Percentiles rank a stretch among this genome's conserved stretches.
Evolutionary conservation across 176 grass and related monocot genomes (phyloP).

Genomic region (Alloteropsis semialata): DNA sequence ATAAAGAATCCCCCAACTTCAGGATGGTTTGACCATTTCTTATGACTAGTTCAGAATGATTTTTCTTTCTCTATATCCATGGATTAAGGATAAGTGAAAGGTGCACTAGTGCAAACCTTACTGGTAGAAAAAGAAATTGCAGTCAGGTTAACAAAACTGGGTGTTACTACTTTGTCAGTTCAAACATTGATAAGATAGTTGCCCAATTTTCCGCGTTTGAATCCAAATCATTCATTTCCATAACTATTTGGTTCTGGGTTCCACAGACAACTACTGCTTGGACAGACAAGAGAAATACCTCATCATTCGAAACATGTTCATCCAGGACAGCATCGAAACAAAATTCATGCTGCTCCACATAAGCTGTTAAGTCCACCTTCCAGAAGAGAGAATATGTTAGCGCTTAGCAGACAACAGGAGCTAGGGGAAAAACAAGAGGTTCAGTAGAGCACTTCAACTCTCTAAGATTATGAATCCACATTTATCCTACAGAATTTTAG

Average conservation of each 20-base stretch:
- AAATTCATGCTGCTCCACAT: constrained; percentile 94
- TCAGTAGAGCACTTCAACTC: not conserved
- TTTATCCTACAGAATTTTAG: constrained; percentile 7
- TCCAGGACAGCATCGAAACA: constrained; percentile 97
- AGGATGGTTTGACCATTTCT: not conserved
- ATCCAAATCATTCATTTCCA: not conserved
- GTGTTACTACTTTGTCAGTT: not conserved
- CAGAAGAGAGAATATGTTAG: constrained; percentile 42
- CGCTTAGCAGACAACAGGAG: constrained; percentile 34
- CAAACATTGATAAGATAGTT: not conserved
- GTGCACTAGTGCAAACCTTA: not conserved
- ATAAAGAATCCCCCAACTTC: not conserved
- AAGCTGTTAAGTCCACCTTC: constrained; percentile 98
- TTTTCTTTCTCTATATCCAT: not conserved
- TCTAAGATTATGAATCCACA: not conserved
- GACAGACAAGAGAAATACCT: constrained; percentile 51
- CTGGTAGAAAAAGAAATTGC: not conserved
- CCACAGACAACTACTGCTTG: not conserved
- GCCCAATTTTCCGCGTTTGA: not conserved
- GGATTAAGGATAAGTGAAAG: not conserved
- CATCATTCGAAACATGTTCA: constrained; percentile 90
- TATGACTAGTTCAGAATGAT: not conserved
- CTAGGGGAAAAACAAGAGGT: not conserved
- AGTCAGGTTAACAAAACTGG: not conserved
- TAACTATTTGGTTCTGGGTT: not conserved